A percentile compares a stretch with the other conserved stretches of the same genome.
These are phyloP conservation scores for Medicago truncatula DNA, from an alignment of 306 rosid species.

Conservation along the genomic window DNA sequence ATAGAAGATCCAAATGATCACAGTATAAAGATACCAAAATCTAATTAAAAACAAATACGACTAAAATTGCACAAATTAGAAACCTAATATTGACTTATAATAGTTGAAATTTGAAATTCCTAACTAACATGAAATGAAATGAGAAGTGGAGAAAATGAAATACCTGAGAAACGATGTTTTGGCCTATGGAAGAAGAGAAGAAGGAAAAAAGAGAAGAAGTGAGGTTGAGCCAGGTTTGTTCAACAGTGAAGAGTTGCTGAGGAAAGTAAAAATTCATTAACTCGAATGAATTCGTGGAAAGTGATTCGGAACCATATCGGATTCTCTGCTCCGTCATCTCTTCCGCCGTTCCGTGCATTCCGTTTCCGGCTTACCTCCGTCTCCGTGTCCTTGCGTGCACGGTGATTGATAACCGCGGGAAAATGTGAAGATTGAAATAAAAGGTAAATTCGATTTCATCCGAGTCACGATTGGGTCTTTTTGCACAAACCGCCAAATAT, in stretches of 20 bases:
- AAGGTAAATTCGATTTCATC: too few relatives aligned
- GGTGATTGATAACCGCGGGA: conserved; percentile 47
- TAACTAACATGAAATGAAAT: not conserved
- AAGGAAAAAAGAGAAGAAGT: conserved; percentile 60
- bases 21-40: not conserved
- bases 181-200: conserved; percentile 62
- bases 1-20: not conserved
- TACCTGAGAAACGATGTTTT: conserved; percentile 66
- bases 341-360: conserved; percentile 41
- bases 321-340: conserved; percentile 30
- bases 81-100: conserved; percentile 1
- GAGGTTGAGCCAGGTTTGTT: conserved; percentile 69
- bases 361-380: conserved; percentile 26
- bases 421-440: not conserved
- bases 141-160: not conserved
- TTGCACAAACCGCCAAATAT: too few relatives aligned
- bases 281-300: conserved; percentile 34
- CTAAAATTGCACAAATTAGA: conserved; percentile 4
- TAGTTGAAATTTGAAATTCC: conserved; percentile 10
- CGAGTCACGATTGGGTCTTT: too few relatives aligned
- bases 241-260: conserved; percentile 60
- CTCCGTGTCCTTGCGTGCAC: not conserved
- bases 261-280: conserved; percentile 65
- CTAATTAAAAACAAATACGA: not conserved
- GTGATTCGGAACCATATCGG: conserved; percentile 35